Evolutionary conservation across 805 yeast species (phyloP).

Genomic region (Yarrowia porcina): DNA sequence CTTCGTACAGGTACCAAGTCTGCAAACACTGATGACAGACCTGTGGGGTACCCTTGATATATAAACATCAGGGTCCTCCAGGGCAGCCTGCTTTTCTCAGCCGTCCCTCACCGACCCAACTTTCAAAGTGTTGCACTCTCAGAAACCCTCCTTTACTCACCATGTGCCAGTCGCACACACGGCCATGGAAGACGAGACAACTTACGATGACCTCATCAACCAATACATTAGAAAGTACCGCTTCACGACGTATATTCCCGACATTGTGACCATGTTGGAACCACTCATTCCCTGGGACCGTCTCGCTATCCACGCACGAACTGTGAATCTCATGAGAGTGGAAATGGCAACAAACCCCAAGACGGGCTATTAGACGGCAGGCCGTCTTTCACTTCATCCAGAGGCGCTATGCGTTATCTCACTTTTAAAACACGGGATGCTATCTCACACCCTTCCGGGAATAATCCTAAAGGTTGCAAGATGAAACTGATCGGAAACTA

Average conservation of each 20-base stretch:
- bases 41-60: conserved; percentile 6
- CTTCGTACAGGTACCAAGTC: conserved; percentile 14
- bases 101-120: neutral
- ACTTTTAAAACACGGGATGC: neutral
- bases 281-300: conserved; percentile 20
- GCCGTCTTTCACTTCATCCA: neutral
- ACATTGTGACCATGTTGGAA: conserved; percentile 22
- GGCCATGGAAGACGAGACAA: conserved; percentile 15
- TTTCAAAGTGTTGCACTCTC: neutral
- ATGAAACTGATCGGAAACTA: neutral
- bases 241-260: conserved; percentile 19
- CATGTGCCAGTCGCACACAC: conserved; percentile 2
- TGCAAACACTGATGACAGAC: conserved; percentile 9
- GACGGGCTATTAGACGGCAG: conserved; percentile 2
- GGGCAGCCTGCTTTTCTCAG: neutral
- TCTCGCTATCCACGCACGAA: conserved; percentile 2
- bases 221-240: conserved; percentile 19
- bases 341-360: conserved; percentile 10
- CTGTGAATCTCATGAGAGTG: conserved; percentile 14
- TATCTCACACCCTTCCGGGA: neutral
- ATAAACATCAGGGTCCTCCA: neutral
- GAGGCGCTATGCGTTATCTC: neutral
- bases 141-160: neutral
- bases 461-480: neutral
- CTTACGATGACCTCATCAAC: conserved; percentile 18